Evolutionary conservation across 2,329 filamentous ascomycete species (phyloP).

Genomic region (Davidsoniella australis): DNA sequence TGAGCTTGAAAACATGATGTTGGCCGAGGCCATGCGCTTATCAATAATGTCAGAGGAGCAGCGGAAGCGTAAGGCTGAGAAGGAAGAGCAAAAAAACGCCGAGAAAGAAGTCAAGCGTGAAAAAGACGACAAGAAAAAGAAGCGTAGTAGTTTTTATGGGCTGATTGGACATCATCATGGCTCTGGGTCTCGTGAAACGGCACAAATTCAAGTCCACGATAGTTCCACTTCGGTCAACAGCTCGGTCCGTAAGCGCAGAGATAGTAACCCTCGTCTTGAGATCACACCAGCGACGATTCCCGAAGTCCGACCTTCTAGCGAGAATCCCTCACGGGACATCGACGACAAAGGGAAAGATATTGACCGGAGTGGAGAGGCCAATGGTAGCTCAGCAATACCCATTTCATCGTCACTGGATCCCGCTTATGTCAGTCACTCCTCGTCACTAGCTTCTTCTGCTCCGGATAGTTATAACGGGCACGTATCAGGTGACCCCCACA

Average conservation of each 20-base stretch:
- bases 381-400: slow-evolving; percentile 6
- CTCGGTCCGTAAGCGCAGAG: slow-evolving; percentile 19
- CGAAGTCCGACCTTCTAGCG: slow-evolving; percentile 18
- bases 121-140: slow-evolving; percentile 74
- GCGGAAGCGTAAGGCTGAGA: slow-evolving; percentile 68
- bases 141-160: slow-evolving; percentile 25
- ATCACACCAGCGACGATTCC: slow-evolving; percentile 22
- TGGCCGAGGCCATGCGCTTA: slow-evolving; percentile 85
- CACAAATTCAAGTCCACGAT: not conserved
- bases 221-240: slow-evolving; percentile 26
- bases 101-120: slow-evolving; percentile 74
- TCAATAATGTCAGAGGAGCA: slow-evolving; percentile 90
- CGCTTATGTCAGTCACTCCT: slow-evolving; percentile 62
- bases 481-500: slow-evolving; percentile 30
- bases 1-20: slow-evolving; percentile 94
- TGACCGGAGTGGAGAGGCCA: slow-evolving; percentile 29
- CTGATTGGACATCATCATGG: slow-evolving; percentile 22
- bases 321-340: slow-evolving; percentile 17
- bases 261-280: slow-evolving; percentile 41
- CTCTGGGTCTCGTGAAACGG: slow-evolving; percentile 1
- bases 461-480: slow-evolving; percentile 31
- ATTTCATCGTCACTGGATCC: slow-evolving; percentile 19
- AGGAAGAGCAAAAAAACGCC: slow-evolving; percentile 55
- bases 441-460: slow-evolving; percentile 62
- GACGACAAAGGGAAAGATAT: slow-evolving; percentile 52